These are phyloP conservation scores for Lactuca saligna DNA, from an alignment of 129 eudicot genomes.

Conservation along the genomic window DNA sequence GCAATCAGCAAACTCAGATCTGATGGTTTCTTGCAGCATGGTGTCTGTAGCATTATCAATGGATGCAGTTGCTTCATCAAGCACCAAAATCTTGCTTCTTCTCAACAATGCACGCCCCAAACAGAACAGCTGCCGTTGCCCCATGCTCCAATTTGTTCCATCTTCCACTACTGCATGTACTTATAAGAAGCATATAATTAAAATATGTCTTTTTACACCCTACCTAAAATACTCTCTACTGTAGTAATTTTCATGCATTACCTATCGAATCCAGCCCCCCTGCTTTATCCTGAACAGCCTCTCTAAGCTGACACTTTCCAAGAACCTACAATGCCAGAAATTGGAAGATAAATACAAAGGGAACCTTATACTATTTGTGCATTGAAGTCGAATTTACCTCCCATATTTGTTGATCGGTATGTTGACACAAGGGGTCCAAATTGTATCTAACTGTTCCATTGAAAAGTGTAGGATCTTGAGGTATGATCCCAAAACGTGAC, in stretches of 20 bases:
- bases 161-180: conserved; percentile 65
- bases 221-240: not conserved
- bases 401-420: conserved; percentile 57
- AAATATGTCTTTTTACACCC: not conserved
- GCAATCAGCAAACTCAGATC: conserved; percentile 82
- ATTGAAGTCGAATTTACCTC: conserved; percentile 40
- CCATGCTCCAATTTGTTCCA: conserved; percentile 98
- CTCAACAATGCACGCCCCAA: conserved; percentile 91
- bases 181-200: conserved; percentile 7
- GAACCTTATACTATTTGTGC: not conserved
- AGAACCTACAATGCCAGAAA: conserved; percentile 41
- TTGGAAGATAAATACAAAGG: not conserved
- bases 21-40: conserved; percentile 78
- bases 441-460: conserved; percentile 68
- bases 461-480: conserved; percentile 74
- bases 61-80: conserved; percentile 96
- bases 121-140: conserved; percentile 84
- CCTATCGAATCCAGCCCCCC: conserved; percentile 51
- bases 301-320: conserved; percentile 55
- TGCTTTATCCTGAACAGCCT: conserved; percentile 47
- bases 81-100: conserved; percentile 78
- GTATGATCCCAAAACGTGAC: conserved; percentile 63
- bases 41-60: conserved; percentile 83
- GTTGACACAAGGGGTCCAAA: conserved; percentile 61
- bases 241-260: conserved; percentile 19